Evolutionary conservation across 192 early-diverging fungal species (phyloP), one percentile per base, ranked within the genome.

Genomic region (Entomortierella chlamydospora): DNA sequence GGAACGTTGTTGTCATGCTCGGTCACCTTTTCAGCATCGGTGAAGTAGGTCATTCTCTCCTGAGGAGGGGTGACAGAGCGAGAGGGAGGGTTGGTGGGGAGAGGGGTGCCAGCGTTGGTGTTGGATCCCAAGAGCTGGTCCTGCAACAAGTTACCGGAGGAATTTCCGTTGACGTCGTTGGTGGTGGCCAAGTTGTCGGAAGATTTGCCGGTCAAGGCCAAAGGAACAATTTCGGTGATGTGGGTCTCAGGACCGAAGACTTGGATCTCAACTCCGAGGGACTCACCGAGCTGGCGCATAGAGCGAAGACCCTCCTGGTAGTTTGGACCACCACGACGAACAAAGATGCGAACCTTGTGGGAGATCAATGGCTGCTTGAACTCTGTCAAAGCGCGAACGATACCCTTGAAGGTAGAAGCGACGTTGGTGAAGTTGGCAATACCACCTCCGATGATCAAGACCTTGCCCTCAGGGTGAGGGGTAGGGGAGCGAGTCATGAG

Each of bases 401-500:
- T 93, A 73, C 97, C 97, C 95, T 99, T 99, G 92, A 99, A 99
- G 15, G 97, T 99, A 31, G 96, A 90, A 13, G 96, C 95, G 41
- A 99, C 97, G 84, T 99, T 99, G 85, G 97, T 99, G 69, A 99
- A 99, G 91, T 99, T 99, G 85, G 97, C 97, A 74, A 99, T 99
- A 84, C 97, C 97, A 76, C 97, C 97, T 76, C 97, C 97, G 83
- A 99, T 97, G 84, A 99, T 95, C 56, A 99, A 87, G 65, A 98
- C 91, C 83, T 99, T 99, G 76, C 97, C 97, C 25, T 95, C 90
- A 64, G 94, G 90, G 82, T 97, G 89, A 43, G 85, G 83, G 15
- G 69, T 61, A 10, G 83, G 70, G 57, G 91, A 92, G 71, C 96
- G 95, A 41, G 97, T 99, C 97, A 99, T 99, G 57, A 99, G 85